Evolutionary conservation across 305 asterid species (phyloP), one percentile per base, ranked within the genome.

Genomic region (Fraxinus sp.): DNA sequence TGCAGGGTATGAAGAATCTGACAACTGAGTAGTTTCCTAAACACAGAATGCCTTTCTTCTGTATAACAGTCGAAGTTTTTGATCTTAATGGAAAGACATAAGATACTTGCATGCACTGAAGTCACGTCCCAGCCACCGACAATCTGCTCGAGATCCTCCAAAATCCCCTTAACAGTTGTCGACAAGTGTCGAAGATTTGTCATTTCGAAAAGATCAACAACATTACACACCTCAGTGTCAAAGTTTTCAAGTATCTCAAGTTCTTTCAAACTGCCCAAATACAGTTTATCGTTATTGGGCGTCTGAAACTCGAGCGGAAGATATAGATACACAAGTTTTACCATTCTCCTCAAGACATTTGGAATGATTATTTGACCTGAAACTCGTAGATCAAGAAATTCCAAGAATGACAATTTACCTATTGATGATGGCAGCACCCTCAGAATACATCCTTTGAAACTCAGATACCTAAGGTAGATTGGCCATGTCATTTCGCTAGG

Each of bases 311-410:
- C 9, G 7, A 22, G 13, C 2, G 90, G 90, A 9, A 85, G 79
- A 32, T 85, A 88, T 5, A 88, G 78, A 84, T 81, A 79, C 28
- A 35, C 74, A 80, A 81, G 78, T 8, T 73, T 79, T 5, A 57
- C 44, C 46, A 85, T 22, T 74, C 77, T 32, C 74, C 74, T 1
- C 52, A 85, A 28, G 46, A 79, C 59, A 32, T 88, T 64, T 16
- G 86, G 84, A 26, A 88, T 83, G 1, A 11, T 79, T 71, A 64
- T 66, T 24, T 1, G 3, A 72, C 55, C 32, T 28, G 0, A 37
- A n/a, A 82, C 86, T 32, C 84, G 5, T 33, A 87, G 74, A 78
- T 83, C 86, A 37, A 85, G 46, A 5, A 83, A 80, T 77, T 37
- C 84, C 87, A 85, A 52, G 79, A 36, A 74, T 2, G 76, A 2